Base-by-base conservation (phyloP, 805 yeast genomes). In the Saccharomycopsis javanensis region DNA sequence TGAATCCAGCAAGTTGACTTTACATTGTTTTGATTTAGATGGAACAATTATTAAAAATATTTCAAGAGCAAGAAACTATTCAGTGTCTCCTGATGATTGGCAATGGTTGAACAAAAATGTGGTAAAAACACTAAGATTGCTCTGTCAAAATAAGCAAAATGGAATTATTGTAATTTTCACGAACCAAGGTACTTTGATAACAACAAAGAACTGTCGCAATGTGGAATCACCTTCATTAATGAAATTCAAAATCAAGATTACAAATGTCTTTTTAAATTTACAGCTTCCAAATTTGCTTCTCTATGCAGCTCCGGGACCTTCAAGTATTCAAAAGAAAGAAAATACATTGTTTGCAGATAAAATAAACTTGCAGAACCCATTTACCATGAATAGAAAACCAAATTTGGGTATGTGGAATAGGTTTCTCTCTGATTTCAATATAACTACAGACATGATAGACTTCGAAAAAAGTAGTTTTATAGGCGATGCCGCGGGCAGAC, bases 131-230 rank as follows among this genome's bases (percentile, higher is more conserved):
- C 56, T 70, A 10, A n/a, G 60, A 6, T 18, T 28, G 8, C 3
- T 42, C 23, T 42, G 48, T 20, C 25, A 20, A 7, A 20, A 18
- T 10, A 53, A 62, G 20, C 48, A 42, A 20, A 42, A 42, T 42
- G 71, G 72, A 51, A 61, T 77, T 1, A 62, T 90, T 4, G 91
- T 85, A 3, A 78, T 92, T 1, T 88, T 92, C 67, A 81, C 97
- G 0, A 92, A 92, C 66, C 99, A 92, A 68, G 96, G 92, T 20
- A 85, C 82, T 0, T 77, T 83, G 2, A 70, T 80, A 0, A 78
- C 77, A 13, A 42, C 48, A 11, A 42, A 42, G 48, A 69, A 66
- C 1, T 42, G 48, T 11, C 15, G 28, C 3, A 66, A 67, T 53
- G 13, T 20, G 11, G 48, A 42, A 7, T 52, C 61, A 6, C 72